phyloP scores from a whole-genome alignment of 768 basidiomycete genomes.

The Glaciozyma antarctica region DNA sequence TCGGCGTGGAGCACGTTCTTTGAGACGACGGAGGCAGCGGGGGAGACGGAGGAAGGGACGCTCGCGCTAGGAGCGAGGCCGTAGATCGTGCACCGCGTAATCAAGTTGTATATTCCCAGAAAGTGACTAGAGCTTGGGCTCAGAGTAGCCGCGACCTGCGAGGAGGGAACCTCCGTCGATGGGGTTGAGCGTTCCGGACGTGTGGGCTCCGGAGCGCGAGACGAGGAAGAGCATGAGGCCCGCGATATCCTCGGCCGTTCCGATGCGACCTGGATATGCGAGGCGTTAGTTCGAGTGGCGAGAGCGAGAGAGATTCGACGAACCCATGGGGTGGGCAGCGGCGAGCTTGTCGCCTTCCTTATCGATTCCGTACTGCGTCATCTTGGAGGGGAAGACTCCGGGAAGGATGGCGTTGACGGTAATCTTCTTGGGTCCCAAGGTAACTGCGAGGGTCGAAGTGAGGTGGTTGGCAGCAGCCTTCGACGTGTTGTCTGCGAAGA shows the following conservation, averaged over 20 bases:
- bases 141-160: not conserved
- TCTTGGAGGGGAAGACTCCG: slow-evolving; percentile 41
- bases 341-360: slow-evolving; percentile 23
- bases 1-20: too few species aligned
- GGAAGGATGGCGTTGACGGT: slow-evolving; percentile 40
- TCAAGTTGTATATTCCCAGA: not conserved
- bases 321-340: slow-evolving; percentile 7
- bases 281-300: slow-evolving; percentile 48
- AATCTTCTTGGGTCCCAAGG: slow-evolving; percentile 51
- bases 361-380: slow-evolving; percentile 50
- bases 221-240: slow-evolving; percentile 56
- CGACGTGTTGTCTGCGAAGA: slow-evolving; percentile 45
- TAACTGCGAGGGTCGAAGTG: slow-evolving; percentile 47
- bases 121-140: not conserved
- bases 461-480: slow-evolving; percentile 54
- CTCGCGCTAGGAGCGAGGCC: not conserved
- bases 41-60: not conserved
- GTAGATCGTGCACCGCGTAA: too few species aligned
- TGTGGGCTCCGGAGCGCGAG: slow-evolving; percentile 52
- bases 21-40: not conserved
- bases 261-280: slow-evolving; percentile 31
- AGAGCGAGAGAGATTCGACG: not conserved
- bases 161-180: slow-evolving; percentile 17
- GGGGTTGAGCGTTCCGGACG: slow-evolving; percentile 44
- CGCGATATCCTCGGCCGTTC: slow-evolving; percentile 45